A percentile compares a stretch with the other conserved stretches of the same genome.
Evolutionary conservation across 2,329 filamentous ascomycete genomes (phyloP).

Genomic region (Penicillium sp.): DNA sequence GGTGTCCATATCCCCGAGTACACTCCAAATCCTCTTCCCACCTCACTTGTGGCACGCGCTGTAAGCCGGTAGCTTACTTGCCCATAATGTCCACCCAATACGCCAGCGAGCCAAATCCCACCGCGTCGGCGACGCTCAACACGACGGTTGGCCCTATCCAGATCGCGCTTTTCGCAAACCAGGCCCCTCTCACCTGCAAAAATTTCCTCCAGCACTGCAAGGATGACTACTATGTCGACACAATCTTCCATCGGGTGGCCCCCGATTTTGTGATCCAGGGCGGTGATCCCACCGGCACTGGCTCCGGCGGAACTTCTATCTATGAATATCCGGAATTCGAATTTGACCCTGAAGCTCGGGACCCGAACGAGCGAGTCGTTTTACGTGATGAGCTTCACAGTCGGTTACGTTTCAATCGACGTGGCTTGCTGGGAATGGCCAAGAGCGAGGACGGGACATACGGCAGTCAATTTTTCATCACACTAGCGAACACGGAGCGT

Average conservation of each 20-base stretch:
- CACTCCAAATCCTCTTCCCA: neutral
- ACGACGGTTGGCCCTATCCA: constrained; percentile 83
- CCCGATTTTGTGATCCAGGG: constrained; percentile 90
- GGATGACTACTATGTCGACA: constrained; percentile 90
- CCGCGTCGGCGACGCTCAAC: constrained; percentile 80
- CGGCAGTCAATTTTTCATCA: constrained; percentile 95
- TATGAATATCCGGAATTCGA: constrained; percentile 60
- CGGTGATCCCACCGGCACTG: constrained; percentile 86
- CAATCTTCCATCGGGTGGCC: constrained; percentile 85
- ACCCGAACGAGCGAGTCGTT: constrained; percentile 47
- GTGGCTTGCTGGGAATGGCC: constrained; percentile 90
- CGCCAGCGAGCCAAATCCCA: constrained; percentile 89
- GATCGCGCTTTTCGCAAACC: constrained; percentile 89
- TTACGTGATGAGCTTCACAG: constrained; percentile 89
- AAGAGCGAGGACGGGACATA: constrained; percentile 67
- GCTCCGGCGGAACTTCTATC: constrained; percentile 82
- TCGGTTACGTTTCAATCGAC: constrained; percentile 80
- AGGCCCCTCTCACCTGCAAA: constrained; percentile 79
- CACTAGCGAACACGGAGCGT: constrained; percentile 66
- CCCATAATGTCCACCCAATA: constrained; percentile 75
- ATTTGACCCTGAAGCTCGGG: constrained; percentile 48
- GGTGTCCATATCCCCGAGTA: neutral
- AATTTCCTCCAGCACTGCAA: constrained; percentile 94
- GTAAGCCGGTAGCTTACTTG: neutral
- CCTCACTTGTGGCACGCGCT: neutral